Conservation (phyloP, 1,284 basidiomycete genomes). For the Polyporus tsugae region DNA sequence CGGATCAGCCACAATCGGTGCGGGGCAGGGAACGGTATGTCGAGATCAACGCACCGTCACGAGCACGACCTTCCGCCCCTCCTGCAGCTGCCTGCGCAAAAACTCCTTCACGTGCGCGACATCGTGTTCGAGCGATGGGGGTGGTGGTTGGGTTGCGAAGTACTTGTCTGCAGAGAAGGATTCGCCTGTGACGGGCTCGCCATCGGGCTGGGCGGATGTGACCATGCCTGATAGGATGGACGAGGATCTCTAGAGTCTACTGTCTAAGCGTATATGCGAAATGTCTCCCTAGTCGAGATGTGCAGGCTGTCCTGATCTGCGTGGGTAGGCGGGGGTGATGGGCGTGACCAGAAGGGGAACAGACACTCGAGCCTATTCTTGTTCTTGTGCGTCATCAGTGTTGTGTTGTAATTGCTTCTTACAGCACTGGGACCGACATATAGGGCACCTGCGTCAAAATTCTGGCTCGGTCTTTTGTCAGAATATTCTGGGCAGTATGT, state of each 20-base stretch:
- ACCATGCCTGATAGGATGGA: neutral
- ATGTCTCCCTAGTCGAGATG: neutral
- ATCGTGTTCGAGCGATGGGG: constrained; percentile 72
- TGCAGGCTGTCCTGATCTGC: neutral
- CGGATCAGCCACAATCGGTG: constrained; percentile 21
- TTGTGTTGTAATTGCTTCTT: too few relatives aligned
- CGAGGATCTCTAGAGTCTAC: neutral
- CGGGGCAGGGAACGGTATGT: constrained; percentile 5
- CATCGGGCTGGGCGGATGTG: constrained; percentile 2
- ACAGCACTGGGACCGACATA: too few relatives aligned
- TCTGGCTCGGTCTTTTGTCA: too few relatives aligned
- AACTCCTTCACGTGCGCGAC: constrained; percentile 73
- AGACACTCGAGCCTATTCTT: neutral
- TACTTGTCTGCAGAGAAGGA: constrained; percentile 86
- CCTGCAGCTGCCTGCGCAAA: constrained; percentile 69
- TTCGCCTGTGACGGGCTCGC: neutral
- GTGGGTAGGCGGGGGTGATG: neutral
- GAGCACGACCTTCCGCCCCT: constrained; percentile 84
- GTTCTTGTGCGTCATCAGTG: neutral
- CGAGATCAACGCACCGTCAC: constrained; percentile 79
- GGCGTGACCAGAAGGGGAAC: neutral
- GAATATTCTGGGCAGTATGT: too few relatives aligned
- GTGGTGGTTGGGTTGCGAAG: constrained; percentile 85
- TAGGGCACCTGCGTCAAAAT: too few relatives aligned
- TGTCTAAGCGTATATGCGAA: neutral